These are phyloP conservation scores for Pseudogymnoascus sp. DNA, from an alignment of 2,329 filamentous ascomycete genomes.

Conservation along the genomic window DNA sequence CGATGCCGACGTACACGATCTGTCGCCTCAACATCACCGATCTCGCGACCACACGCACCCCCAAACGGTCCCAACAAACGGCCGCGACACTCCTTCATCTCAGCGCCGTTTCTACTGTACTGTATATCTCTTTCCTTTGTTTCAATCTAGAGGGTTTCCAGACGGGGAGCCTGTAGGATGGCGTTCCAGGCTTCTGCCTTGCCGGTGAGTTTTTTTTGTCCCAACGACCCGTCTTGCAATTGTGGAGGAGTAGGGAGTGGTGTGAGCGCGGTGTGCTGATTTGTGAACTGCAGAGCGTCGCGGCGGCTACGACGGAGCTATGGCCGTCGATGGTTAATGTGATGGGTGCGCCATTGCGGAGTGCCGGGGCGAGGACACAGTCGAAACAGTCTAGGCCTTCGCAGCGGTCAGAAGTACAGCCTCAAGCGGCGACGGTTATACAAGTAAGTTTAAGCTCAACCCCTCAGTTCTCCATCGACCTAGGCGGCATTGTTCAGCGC, in stretches of 20 bases:
- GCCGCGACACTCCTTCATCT: not conserved
- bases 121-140: not conserved
- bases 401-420: not conserved
- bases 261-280: not conserved
- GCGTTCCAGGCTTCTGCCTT: slow-evolving; percentile 21
- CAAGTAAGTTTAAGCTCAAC: not conserved
- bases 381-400: slow-evolving; percentile 3
- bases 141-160: not conserved
- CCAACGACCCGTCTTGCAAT: not conserved
- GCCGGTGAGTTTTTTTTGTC: slow-evolving; percentile 17
- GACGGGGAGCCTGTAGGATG: slow-evolving; percentile 14
- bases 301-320: slow-evolving; percentile 33
- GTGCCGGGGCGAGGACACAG: slow-evolving; percentile 19
- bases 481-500: not conserved
- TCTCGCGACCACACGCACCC: not conserved
- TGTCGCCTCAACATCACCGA: not conserved
- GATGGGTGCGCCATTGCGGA: slow-evolving; percentile 30
- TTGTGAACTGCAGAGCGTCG: slow-evolving; percentile 32
- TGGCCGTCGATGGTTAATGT: slow-evolving; percentile 35
- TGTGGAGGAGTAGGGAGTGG: not conserved
- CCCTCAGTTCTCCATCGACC: too few relatives aligned
- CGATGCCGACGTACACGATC: not conserved
- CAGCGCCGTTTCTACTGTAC: not conserved
- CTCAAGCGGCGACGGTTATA: not conserved
- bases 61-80: not conserved